Percentiles rank a stretch among this genome's conserved stretches.
phyloP scores from a whole-genome alignment of 2,329 filamentous ascomycete species.

The Trichoderma sp. region DNA sequence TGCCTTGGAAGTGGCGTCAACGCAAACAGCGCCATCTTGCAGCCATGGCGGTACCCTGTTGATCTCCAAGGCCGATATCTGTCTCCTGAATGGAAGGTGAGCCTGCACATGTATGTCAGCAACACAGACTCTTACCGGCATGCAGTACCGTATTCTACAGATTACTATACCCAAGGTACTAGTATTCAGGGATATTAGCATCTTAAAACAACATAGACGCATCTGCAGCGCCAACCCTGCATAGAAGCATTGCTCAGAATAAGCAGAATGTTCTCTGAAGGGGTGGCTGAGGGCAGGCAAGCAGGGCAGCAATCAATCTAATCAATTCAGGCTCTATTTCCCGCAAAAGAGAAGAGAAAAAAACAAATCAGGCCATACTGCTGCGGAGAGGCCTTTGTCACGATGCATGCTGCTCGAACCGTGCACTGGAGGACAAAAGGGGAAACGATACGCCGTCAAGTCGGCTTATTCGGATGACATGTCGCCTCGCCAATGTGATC shows the following conservation, averaged over 20 bases:
- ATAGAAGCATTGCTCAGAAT: not conserved
- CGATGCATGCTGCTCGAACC: not conserved
- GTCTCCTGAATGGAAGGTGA: slow-evolving; percentile 9
- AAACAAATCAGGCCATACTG: not conserved
- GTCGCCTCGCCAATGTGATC: not conserved
- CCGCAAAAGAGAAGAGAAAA: not conserved
- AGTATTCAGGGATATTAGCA: not conserved
- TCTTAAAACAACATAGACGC: not conserved
- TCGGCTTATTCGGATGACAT: not conserved
- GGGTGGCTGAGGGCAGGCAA: not conserved
- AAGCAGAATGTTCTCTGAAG: slow-evolving; percentile 5
- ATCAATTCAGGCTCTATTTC: not conserved
- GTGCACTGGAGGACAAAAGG: not conserved
- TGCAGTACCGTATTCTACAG: too few species aligned
- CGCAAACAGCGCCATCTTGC: not conserved
- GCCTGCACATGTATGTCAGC: slow-evolving; percentile 16
- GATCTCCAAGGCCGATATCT: not conserved
- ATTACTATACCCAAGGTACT: too few species aligned
- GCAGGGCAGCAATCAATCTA: not conserved
- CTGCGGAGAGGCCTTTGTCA: not conserved
- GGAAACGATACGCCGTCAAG: not conserved
- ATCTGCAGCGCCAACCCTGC: not conserved
- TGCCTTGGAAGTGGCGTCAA: not conserved
- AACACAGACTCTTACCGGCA: slow-evolving; percentile 3
- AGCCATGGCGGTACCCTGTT: not conserved